Evolutionary conservation across 164 flowering plant genomes (phyloP), one percentile per base, ranked within the genome.

Genomic region (Warburgia ugandensis): DNA sequence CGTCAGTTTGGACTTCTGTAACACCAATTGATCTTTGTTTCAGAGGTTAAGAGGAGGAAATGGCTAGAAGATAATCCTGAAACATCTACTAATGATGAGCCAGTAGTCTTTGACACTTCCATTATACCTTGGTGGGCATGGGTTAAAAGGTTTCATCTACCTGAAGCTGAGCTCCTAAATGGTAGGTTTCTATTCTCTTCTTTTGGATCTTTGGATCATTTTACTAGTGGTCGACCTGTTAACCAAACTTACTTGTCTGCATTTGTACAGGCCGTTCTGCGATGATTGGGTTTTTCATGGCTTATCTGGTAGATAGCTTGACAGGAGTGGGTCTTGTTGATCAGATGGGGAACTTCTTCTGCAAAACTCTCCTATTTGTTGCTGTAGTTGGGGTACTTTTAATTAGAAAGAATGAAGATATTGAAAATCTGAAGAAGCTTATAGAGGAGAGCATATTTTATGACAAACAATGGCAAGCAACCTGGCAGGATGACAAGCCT

Each of bases 391-490:
- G 96, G 47, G 91, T 86, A 2, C 95, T 88, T 57, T 50, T 84
- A 13, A 62, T 92, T 52, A 67, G 96, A 39, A 92, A 92, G 83
- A 92, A 83, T 44, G 99, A 92, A 63, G 99, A 92, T 60, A 10
- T 88, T 12, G 91, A 85, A 0, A 86, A 53, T 35, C 47, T 92
- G 16, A 88, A 92, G 77, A 92, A 80, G 60, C 77, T 92, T 55
- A 0, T 88, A 3, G 90, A 88, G 2, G 99, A 85, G 70, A 71
- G 95, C 13, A 92, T 94, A 20, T 81, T 88, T 58, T 88, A 92
- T 32, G 99, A 92, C 76, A 88, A 88, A 78, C 99, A 92, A 68
- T 88, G 96, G 96, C 99, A 88, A 79, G 99, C 96, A 62, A 70
- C 99, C 16, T 92, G 96, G 97, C 76, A 84, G 62, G 99, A 88